Percentiles rank a stretch among this genome's conserved stretches.
phyloP scores from a whole-genome alignment of 352 stramenopile species.

The Blastocystis sp. region DNA sequence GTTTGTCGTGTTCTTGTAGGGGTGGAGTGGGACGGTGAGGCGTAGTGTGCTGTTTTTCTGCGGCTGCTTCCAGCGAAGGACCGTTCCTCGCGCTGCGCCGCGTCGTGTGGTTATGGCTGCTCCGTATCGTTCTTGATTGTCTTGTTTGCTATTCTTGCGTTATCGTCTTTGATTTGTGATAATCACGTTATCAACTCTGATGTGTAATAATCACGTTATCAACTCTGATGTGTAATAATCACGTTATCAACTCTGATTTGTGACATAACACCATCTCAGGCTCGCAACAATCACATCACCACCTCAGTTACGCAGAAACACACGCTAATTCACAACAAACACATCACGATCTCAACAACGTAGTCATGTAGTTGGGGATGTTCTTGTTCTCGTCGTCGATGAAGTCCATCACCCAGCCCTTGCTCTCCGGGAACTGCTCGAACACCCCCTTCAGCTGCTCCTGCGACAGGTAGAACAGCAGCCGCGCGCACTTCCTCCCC shows the following conservation, averaged over 20 bases:
- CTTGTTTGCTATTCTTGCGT: too few species aligned
- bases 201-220: too few species aligned
- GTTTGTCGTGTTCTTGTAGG: background rate
- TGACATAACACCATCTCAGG: too few species aligned
- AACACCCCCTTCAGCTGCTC: background rate
- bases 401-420: slow-evolving; percentile 15
- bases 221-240: too few species aligned
- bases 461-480: background rate
- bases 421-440: slow-evolving; percentile 16
- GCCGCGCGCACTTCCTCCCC: background rate
- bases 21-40: background rate
- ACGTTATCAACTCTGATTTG: too few species aligned
- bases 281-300: too few species aligned
- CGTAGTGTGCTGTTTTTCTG: background rate
- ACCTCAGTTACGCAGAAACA: background rate
- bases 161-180: too few species aligned
- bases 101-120: background rate
- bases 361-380: slow-evolving; percentile 3
- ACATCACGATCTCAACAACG: background rate
- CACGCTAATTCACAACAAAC: background rate
- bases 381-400: slow-evolving; percentile 6
- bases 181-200: too few species aligned
- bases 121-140: too few species aligned
- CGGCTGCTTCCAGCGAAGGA: background rate
- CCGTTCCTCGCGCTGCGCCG: background rate